Conservation (phyloP, 2,329 filamentous ascomycete species). For the Fusarium oxysporum region DNA sequence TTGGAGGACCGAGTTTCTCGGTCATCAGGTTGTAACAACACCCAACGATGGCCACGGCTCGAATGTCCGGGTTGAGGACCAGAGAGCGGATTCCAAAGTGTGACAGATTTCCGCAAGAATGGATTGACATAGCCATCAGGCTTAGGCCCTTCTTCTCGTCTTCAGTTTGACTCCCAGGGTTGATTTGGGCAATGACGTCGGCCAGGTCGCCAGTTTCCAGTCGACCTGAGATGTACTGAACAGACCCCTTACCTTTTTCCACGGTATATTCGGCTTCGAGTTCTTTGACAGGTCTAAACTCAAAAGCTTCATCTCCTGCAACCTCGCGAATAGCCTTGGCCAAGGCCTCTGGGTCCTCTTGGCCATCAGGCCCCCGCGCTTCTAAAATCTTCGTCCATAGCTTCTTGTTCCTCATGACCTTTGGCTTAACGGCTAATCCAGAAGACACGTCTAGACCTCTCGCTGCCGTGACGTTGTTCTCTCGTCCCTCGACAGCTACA, state of each 20-base stretch:
- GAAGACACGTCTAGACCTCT: constrained; percentile 86
- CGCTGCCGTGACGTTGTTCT: constrained; percentile 87
- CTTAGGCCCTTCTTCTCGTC: constrained; percentile 54
- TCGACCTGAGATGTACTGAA: constrained; percentile 82
- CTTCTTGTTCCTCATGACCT: constrained; percentile 86
- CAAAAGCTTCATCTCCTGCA: constrained; percentile 50
- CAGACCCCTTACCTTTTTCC: constrained; percentile 73
- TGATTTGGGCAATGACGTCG: constrained; percentile 73
- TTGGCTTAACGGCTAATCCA: constrained; percentile 77
- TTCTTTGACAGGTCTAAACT: constrained; percentile 62
- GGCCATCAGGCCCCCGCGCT: constrained; percentile 44
- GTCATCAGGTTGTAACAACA: constrained; percentile 99
- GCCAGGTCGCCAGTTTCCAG: constrained; percentile 79
- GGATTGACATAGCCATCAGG: constrained; percentile 92
- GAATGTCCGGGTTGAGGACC: constrained; percentile 83
- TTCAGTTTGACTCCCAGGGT: constrained; percentile 44
- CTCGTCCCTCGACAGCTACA: constrained; percentile 88
- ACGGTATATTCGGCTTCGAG: constrained; percentile 64
- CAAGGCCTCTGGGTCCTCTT: constrained; percentile 56
- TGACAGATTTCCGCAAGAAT: constrained; percentile 97
- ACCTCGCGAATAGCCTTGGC: constrained; percentile 51
- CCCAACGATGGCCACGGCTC: constrained; percentile 93
- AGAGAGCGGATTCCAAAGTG: constrained; percentile 93
- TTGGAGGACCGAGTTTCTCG: constrained; percentile 86
- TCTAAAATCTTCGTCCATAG: constrained; percentile 69